Conservation (phyloP, 2,329 filamentous ascomycete species). For the Neocucurbitaria cava region DNA sequence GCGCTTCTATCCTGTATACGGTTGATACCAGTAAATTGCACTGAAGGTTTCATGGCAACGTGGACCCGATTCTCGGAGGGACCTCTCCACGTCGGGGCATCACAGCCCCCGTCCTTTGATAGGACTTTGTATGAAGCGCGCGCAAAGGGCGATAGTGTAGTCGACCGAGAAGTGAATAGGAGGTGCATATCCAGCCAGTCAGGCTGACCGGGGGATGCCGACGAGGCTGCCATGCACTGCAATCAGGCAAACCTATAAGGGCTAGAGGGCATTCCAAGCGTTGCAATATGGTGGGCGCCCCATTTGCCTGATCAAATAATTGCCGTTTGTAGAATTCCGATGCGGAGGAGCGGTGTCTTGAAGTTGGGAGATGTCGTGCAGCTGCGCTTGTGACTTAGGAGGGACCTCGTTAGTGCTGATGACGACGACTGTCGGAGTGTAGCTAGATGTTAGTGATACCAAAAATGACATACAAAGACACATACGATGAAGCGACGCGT, state of each 20-base stretch:
- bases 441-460: background rate
- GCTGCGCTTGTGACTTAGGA: conserved; percentile 9
- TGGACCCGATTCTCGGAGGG: background rate
- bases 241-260: conserved; percentile 3
- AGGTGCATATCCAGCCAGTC: background rate
- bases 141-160: conserved; percentile 1
- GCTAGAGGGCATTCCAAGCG: background rate
- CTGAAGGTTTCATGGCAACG: background rate
- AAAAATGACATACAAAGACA: background rate
- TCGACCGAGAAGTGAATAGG: background rate
- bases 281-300: conserved; percentile 10
- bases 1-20: background rate
- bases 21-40: background rate
- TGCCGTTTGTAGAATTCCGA: background rate
- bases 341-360: conserved; percentile 1
- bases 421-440: background rate
- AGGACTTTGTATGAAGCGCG: background rate
- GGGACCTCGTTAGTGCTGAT: conserved; percentile 5
- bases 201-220: conserved; percentile 9
- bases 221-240: background rate
- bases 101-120: conserved; percentile 3
- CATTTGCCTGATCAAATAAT: conserved; percentile 8
- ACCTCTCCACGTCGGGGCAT: background rate
- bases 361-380: background rate
- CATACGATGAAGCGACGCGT: background rate